These are phyloP conservation scores for Diaporthe sp. DNA, from an alignment of 2,329 filamentous ascomycete genomes.

Conservation along the genomic window DNA sequence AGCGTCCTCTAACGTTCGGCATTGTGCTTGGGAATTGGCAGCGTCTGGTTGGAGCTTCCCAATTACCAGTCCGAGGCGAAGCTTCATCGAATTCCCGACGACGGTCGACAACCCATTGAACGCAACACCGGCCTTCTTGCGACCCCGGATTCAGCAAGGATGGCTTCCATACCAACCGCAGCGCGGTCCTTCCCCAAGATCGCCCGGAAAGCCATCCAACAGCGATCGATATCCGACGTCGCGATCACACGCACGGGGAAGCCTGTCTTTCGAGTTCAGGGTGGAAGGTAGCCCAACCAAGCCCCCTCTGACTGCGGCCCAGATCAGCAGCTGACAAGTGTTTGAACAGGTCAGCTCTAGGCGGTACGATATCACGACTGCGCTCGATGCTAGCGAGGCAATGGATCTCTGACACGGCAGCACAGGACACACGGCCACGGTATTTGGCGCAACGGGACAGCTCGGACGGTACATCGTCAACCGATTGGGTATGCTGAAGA, in stretches of 20 bases:
- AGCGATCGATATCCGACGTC: slow-evolving; percentile 80
- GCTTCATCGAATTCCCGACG: slow-evolving; percentile 40
- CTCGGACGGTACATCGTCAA: slow-evolving; percentile 98
- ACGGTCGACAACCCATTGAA: slow-evolving; percentile 47
- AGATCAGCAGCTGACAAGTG: slow-evolving; percentile 4
- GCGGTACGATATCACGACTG: slow-evolving; percentile 70
- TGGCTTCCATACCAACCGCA: slow-evolving; percentile 69
- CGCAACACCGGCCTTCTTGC: slow-evolving; percentile 47
- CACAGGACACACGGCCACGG: slow-evolving; percentile 92
- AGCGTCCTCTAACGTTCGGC: slow-evolving; percentile 31
- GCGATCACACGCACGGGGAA: slow-evolving; percentile 96
- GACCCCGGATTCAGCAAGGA: slow-evolving; percentile 54
- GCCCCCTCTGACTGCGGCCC: slow-evolving; percentile 45
- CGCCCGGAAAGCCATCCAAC: slow-evolving; percentile 61
- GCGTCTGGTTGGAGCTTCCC: slow-evolving; percentile 38
- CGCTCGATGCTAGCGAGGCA: slow-evolving; percentile 1
- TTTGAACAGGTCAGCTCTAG: slow-evolving; percentile 79
- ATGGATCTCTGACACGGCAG: slow-evolving; percentile 38
- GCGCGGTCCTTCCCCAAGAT: slow-evolving; percentile 65
- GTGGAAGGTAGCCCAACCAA: slow-evolving; percentile 79
- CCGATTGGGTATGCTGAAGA: slow-evolving; percentile 74
- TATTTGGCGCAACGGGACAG: slow-evolving; percentile 97
- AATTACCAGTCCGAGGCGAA: slow-evolving; percentile 42
- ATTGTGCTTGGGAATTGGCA: slow-evolving; percentile 39
- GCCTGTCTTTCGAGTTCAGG: slow-evolving; percentile 88